phyloP scores from a whole-genome alignment of 768 basidiomycete species.

The Lentinula sp. region DNA sequence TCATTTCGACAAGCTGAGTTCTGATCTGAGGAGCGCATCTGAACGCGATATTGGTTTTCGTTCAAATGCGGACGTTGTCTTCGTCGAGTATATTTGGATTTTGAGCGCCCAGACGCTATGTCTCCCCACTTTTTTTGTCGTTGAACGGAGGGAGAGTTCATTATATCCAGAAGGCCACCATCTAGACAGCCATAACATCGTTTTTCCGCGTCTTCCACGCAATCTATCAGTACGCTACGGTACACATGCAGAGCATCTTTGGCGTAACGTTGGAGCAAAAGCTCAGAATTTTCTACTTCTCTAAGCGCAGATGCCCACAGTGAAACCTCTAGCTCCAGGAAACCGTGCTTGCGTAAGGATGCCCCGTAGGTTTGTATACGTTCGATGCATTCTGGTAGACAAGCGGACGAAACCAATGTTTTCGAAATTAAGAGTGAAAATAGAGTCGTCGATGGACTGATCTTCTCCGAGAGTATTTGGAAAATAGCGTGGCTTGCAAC shows the following conservation, averaged over 20 bases:
- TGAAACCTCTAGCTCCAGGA: conserved; percentile 42
- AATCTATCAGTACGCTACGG: conserved; percentile 34
- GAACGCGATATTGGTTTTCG: conserved; percentile 7
- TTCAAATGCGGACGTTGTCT: conserved; percentile 12
- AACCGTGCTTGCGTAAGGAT: conserved; percentile 23
- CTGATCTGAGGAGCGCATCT: not conserved
- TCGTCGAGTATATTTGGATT: not conserved
- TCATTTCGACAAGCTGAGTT: not conserved
- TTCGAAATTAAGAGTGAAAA: conserved; percentile 14
- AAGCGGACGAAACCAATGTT: not conserved
- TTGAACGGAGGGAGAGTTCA: conserved; percentile 5
- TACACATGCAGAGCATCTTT: conserved; percentile 23
- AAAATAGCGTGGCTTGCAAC: conserved; percentile 7
- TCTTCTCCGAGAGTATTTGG: conserved; percentile 18
- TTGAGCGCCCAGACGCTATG: conserved; percentile 37
- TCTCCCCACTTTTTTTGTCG: conserved; percentile 33
- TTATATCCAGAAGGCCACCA: conserved; percentile 1
- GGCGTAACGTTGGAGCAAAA: conserved; percentile 15
- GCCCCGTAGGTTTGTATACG: conserved; percentile 7
- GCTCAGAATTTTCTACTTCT: conserved; percentile 33
- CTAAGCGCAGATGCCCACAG: conserved; percentile 46
- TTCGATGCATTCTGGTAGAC: conserved; percentile 2
- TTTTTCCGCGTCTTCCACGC: conserved; percentile 46
- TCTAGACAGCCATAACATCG: conserved; percentile 31
- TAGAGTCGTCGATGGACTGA: conserved; percentile 18